phyloP scores from a whole-genome alignment of 1,139 yeast species.

The Wickerhamomyces sp. region DNA sequence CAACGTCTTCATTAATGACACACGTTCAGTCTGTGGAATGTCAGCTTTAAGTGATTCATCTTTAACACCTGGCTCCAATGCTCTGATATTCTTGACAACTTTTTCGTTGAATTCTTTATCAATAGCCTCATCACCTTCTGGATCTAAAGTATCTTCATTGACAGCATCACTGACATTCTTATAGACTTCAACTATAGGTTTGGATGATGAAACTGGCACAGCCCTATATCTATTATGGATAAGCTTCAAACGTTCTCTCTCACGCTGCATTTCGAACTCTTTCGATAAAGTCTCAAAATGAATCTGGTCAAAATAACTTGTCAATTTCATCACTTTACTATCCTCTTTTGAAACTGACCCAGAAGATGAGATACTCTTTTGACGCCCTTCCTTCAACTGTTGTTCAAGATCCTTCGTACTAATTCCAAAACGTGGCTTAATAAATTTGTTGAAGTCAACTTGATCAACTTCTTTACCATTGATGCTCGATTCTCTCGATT shows the following conservation, averaged over 20 bases:
- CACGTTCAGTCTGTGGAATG: constrained; percentile 52
- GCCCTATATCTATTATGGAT: constrained; percentile 66
- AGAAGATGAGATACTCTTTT: constrained; percentile 18
- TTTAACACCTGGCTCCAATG: constrained; percentile 16
- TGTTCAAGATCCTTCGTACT: constrained; percentile 24
- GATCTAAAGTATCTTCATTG: constrained; percentile 31
- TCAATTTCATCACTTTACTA: constrained; percentile 56
- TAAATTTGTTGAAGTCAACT: not conserved
- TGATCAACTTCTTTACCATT: constrained; percentile 4
- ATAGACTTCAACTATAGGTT: constrained; percentile 89
- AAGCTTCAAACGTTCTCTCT: constrained; percentile 64
- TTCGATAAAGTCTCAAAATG: constrained; percentile 78
- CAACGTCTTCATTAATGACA: constrained; percentile 75
- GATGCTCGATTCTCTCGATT: constrained; percentile 8
- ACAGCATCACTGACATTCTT: constrained; percentile 90
- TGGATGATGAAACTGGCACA: constrained; percentile 68
- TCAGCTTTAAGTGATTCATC: constrained; percentile 17
- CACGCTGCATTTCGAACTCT: constrained; percentile 87
- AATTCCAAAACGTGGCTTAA: constrained; percentile 20
- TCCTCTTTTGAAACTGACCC: constrained; percentile 22
- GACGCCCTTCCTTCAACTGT: constrained; percentile 26
- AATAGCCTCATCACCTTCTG: constrained; percentile 1
- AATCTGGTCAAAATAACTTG: constrained; percentile 67
- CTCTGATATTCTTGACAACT: constrained; percentile 16
- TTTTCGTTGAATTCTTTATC: constrained; percentile 8